Evolutionary conservation across 1,284 basidiomycete species (phyloP), one percentile per base, ranked within the genome.

Genomic region (Termitomyces sp.): DNA sequence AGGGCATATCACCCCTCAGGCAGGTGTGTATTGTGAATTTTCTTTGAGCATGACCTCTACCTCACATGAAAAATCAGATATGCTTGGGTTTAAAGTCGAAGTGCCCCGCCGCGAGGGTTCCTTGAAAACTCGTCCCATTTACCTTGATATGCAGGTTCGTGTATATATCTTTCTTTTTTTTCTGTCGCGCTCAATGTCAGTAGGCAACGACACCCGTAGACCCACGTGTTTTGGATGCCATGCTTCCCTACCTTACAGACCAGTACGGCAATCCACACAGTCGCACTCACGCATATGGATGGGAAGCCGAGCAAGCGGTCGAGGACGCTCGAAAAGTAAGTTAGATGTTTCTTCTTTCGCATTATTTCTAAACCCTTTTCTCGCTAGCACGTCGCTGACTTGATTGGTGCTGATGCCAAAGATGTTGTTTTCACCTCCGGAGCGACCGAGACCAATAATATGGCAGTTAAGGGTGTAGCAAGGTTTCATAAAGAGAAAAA

Each of bases 221-320:
- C 68, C 97, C 97, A 28, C 86, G 97, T 54, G 97, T 99, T 4
- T 79, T 99, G 53, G 97, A 99, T 71, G 86, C 91, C 26, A 99
- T 99, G 96, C 77, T 99, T 50, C 97, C 97, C 0, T 97, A 84
- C 70, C 76, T 95, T 62, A 97, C 96, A 13, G 93, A 99, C 70
- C 93, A 95, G 69, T 99, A 90, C 66, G 97, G 97, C 6, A 99
- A 99, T 73, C 97, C 97, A 8, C 97, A 99, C 66, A 96, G 92
- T 65, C 84, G 95, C 55, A 99, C 97, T 28, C 97, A 99, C 70
- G 93, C 96, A 0, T 99, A 98, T 70, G 97, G 97, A 5, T 99
- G 97, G 97, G 97, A 99, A 71, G 93, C 96, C 5, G 97, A 99
- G 67, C 80, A 88, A 62, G 95, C 88, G 0, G 91, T 97, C 5